A percentile compares a stretch with the other conserved stretches of the same genome.
Evolutionary conservation across 2,329 filamentous ascomycete species (phyloP).

Genomic region (Cladosporium sp.): DNA sequence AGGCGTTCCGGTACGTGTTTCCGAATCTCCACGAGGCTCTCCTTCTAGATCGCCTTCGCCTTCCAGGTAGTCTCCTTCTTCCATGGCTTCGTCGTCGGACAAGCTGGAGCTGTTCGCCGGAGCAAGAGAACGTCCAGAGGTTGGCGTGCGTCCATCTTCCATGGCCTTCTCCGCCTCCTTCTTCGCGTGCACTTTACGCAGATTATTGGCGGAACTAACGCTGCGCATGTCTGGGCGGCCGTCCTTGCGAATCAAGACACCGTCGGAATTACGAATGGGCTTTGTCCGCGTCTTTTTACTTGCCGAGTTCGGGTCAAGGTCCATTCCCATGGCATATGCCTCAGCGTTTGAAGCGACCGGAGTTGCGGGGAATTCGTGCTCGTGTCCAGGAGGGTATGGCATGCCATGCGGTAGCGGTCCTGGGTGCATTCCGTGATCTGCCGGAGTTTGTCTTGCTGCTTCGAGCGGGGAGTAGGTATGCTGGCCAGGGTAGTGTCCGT

Average conservation of each 20-base stretch:
- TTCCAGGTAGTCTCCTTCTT: constrained; percentile 9
- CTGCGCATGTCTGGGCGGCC: constrained; percentile 48
- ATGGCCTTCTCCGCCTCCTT: constrained; percentile 39
- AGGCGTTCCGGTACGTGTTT: constrained; percentile 2
- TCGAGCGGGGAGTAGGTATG: constrained; percentile 6
- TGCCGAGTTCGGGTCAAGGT: constrained; percentile 15
- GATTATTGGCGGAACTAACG: constrained; percentile 48
- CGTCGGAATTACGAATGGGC: constrained; percentile 46
- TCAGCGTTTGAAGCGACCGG: constrained; percentile 18
- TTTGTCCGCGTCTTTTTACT: constrained; percentile 47
- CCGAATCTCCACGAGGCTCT: background rate
- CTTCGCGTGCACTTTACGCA: constrained; percentile 47
- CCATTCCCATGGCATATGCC: constrained; percentile 13
- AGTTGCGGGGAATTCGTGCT: constrained; percentile 23
- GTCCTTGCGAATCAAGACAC: constrained; percentile 48
- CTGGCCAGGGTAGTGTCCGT: constrained; percentile 32
- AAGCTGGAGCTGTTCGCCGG: constrained; percentile 11
- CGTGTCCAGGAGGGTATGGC: constrained; percentile 17
- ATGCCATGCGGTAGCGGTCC: constrained; percentile 8
- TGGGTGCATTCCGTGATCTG: constrained; percentile 10
- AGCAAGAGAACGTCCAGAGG: constrained; percentile 16
- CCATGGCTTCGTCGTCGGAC: constrained; percentile 11
- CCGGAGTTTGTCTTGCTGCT: constrained; percentile 15
- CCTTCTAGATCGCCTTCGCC: constrained; percentile 1
- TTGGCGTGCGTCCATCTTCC: constrained; percentile 23